A percentile compares a stretch with the other conserved stretches of the same genome.
phyloP scores from a whole-genome alignment of 2,329 filamentous ascomycete species.

The Elsinoe australis region DNA sequence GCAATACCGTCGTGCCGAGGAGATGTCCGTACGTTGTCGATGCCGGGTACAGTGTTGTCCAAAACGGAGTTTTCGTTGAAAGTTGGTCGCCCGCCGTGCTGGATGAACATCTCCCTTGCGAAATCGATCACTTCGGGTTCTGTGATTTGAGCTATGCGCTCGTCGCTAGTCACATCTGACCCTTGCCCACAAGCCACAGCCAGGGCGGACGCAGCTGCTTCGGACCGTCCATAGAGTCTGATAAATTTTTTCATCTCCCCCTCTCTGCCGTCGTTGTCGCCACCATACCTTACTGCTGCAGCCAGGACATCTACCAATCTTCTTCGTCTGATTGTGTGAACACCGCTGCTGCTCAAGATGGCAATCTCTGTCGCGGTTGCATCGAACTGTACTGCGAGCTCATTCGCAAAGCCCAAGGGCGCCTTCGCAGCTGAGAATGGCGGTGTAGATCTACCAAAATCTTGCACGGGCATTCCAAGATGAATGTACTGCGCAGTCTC shows the following conservation, averaged over 20 bases:
- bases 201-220: conserved; percentile 82
- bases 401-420: conserved; percentile 82
- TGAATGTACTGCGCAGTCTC: conserved; percentile 77
- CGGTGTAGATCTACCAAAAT: conserved; percentile 67
- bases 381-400: conserved; percentile 94
- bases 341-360: conserved; percentile 80
- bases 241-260: conserved; percentile 77
- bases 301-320: conserved; percentile 90
- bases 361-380: conserved; percentile 74
- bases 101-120: conserved; percentile 81
- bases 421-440: conserved; percentile 61
- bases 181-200: conserved; percentile 94
- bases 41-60: conserved; percentile 54
- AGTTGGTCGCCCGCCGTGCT: conserved; percentile 80
- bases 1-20: conserved; percentile 82
- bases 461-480: conserved; percentile 65
- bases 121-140: conserved; percentile 81
- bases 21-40: conserved; percentile 79
- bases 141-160: conserved; percentile 60
- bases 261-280: conserved; percentile 72
- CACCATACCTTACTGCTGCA: conserved; percentile 63
- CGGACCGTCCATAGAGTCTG: conserved; percentile 74
- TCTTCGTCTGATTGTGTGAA: conserved; percentile 76
- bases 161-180: conserved; percentile 65
- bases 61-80: conserved; percentile 67